Conservation (phyloP, 106 monocot species). For the Narthecium ossifragum region DNA sequence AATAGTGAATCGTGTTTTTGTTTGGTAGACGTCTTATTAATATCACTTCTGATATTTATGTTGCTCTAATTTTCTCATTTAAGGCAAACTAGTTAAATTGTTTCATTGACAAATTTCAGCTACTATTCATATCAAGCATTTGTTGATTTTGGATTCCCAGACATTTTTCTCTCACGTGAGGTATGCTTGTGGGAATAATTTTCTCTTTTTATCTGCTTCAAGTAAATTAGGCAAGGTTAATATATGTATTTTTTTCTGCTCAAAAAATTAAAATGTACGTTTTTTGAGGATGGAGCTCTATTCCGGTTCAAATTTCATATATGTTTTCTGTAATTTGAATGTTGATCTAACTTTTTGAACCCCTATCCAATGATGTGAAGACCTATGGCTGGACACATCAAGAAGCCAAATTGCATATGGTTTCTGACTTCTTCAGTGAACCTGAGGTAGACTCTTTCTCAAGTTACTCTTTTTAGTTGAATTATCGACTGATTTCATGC, state of each 20-base stretch:
- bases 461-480: background rate
- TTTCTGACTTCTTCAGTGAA: conserved; percentile 74
- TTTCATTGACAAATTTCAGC: conserved; percentile 32
- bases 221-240: background rate
- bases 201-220: background rate
- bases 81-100: background rate
- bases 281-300: no score
- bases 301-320: background rate
- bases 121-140: conserved; percentile 92
- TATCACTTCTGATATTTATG: background rate
- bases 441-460: conserved; percentile 47
- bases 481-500: background rate
- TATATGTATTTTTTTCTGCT: background rate
- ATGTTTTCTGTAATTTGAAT: background rate
- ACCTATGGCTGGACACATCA: conserved; percentile 88
- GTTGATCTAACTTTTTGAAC: conserved; percentile 2
- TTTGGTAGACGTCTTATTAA: no score
- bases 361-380: conserved; percentile 24
- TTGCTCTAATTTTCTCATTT: background rate
- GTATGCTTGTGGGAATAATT: conserved; percentile 24
- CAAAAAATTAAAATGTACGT: no score
- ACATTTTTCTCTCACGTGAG: conserved; percentile 91
- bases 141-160: conserved; percentile 79
- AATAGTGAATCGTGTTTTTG: no score
- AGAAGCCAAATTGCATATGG: conserved; percentile 96